Evolutionary conservation across 2,329 filamentous ascomycete species (phyloP).

Genomic region (Penicillium sp.): DNA sequence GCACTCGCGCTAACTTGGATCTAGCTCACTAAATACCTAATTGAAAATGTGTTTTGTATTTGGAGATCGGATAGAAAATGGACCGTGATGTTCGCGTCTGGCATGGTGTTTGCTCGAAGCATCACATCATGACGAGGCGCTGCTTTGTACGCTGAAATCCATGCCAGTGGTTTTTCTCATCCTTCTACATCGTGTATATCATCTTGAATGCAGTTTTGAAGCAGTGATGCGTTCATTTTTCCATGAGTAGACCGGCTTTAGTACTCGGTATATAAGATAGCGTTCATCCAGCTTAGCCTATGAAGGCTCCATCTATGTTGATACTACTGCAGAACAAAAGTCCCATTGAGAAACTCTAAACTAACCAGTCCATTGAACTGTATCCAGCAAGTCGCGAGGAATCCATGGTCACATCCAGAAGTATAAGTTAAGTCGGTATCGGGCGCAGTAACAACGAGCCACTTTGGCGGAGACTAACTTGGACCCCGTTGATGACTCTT

Average conservation of each 20-base stretch:
- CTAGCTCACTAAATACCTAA: constrained; percentile 37
- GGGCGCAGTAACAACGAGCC: constrained; percentile 11
- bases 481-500: constrained; percentile 8
- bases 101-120: constrained; percentile 24
- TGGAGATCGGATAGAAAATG: constrained; percentile 34
- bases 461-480: constrained; percentile 11
- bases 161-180: constrained; percentile 32
- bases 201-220: constrained; percentile 37
- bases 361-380: too few relatives aligned
- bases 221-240: constrained; percentile 9
- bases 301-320: background rate
- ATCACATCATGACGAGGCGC: constrained; percentile 26
- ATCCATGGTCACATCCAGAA: background rate
- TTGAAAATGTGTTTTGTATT: constrained; percentile 22
- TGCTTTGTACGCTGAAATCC: constrained; percentile 36
- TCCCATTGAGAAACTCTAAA: too few relatives aligned
- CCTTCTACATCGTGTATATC: constrained; percentile 42
- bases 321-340: too few relatives aligned
- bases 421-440: constrained; percentile 1
- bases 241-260: constrained; percentile 8
- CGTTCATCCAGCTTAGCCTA: too few relatives aligned
- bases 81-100: constrained; percentile 28
- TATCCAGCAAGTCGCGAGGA: too few relatives aligned
- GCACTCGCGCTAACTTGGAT: constrained; percentile 14
- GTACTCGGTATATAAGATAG: too few relatives aligned